phyloP scores from a whole-genome alignment of 2,329 filamentous ascomycete species.

The Sclerotinia sclerotiorum region DNA sequence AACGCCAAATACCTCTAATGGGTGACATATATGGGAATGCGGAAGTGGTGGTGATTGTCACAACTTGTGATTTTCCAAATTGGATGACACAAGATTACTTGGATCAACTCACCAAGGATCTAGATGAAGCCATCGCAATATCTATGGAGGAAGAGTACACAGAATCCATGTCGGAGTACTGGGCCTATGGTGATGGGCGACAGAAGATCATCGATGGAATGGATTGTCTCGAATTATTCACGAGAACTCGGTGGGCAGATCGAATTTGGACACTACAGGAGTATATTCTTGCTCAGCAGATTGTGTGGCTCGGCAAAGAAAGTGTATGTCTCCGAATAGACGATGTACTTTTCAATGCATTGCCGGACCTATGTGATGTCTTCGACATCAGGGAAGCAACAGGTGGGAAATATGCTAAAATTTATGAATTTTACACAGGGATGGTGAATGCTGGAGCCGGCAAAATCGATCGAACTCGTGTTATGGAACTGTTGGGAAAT shows the following conservation, averaged over 20 bases:
- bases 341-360: neutral
- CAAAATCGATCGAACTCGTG: slow-evolving; percentile 16
- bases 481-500: slow-evolving; percentile 22
- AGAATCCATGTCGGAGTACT: neutral
- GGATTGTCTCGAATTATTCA: slow-evolving; percentile 21
- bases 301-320: slow-evolving; percentile 19
- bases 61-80: slow-evolving; percentile 17
- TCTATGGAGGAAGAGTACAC: slow-evolving; percentile 1
- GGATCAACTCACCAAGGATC: slow-evolving; percentile 11
- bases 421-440: slow-evolving; percentile 15
- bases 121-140: slow-evolving; percentile 15
- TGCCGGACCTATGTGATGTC: slow-evolving; percentile 9
- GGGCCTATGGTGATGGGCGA: slow-evolving; percentile 8
- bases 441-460: slow-evolving; percentile 18
- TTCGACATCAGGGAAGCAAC: neutral
- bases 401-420: slow-evolving; percentile 14
- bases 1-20: slow-evolving; percentile 26
- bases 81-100: slow-evolving; percentile 14
- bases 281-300: slow-evolving; percentile 15
- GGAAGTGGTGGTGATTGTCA: slow-evolving; percentile 10
- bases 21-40: slow-evolving; percentile 25
- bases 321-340: neutral
- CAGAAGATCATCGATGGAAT: slow-evolving; percentile 20
- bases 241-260: slow-evolving; percentile 16
- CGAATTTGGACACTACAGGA: slow-evolving; percentile 24